phyloP scores from a whole-genome alignment of 2,329 filamentous ascomycete genomes.

The Hymenoscyphus repandus region DNA sequence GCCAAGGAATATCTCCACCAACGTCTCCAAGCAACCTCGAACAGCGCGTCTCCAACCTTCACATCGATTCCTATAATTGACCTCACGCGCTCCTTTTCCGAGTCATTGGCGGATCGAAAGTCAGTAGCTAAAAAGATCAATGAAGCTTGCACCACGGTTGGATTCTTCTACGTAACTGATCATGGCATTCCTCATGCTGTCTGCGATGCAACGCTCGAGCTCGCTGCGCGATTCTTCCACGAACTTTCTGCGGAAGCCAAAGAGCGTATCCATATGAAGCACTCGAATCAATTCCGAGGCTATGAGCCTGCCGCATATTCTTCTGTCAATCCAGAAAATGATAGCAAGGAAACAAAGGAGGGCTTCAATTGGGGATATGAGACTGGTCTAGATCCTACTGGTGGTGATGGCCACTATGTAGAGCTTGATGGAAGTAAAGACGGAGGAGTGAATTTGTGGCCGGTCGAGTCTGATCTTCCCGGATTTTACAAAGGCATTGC shows the following conservation, averaged over 20 bases:
- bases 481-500: conserved; percentile 28
- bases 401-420: conserved; percentile 30
- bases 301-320: conserved; percentile 45
- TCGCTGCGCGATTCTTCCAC: conserved; percentile 42
- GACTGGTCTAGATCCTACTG: conserved; percentile 26
- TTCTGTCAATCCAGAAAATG: conserved; percentile 37
- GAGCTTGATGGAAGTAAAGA: conserved; percentile 27
- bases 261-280: conserved; percentile 34
- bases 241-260: conserved; percentile 42
- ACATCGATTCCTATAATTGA: conserved; percentile 29
- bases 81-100: conserved; percentile 27
- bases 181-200: conserved; percentile 40
- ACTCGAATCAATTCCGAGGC: conserved; percentile 38
- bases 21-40: too few species aligned
- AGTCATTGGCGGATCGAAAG: conserved; percentile 22
- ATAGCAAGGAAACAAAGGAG: conserved; percentile 44
- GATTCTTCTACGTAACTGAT: conserved; percentile 37
- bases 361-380: conserved; percentile 32
- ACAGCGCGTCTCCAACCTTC: conserved; percentile 13
- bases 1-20: neutral
- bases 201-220: conserved; percentile 37
- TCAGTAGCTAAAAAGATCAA: conserved; percentile 25
- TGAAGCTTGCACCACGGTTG: conserved; percentile 26
- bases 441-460: conserved; percentile 27
- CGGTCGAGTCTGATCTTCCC: conserved; percentile 23